Conservation (phyloP, 2,329 filamentous ascomycete species). For the Chrysoporthe austroafricana region DNA sequence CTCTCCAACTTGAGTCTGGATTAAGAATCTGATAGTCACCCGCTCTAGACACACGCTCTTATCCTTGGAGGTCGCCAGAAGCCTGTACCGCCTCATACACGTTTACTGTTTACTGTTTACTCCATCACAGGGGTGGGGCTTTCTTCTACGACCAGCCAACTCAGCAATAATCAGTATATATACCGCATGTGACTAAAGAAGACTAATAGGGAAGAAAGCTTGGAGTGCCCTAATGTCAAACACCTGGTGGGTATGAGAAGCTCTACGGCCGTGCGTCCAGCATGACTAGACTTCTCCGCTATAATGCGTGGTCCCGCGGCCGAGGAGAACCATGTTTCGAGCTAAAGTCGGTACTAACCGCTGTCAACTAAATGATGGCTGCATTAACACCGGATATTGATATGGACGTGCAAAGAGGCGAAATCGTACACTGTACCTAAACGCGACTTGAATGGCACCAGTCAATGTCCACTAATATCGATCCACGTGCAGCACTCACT, state of each 20-base stretch:
- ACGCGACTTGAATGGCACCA: background rate
- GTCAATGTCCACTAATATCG: background rate
- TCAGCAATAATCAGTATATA: background rate
- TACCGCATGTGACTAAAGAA: background rate
- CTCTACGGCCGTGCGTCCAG: conserved; percentile 1
- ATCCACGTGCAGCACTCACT: background rate
- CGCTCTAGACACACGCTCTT: background rate
- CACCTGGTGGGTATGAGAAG: background rate
- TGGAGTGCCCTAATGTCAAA: background rate
- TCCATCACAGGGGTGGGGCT: background rate
- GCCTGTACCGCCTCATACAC: background rate
- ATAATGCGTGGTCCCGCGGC: background rate
- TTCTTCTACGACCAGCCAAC: background rate
- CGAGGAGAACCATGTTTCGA: too few species aligned
- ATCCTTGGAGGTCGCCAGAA: background rate
- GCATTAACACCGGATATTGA: background rate
- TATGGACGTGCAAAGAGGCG: background rate
- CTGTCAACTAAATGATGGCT: background rate
- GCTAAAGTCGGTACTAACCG: conserved; percentile 5
- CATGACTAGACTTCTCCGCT: background rate
- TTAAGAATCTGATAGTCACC: background rate
- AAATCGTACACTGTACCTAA: background rate
- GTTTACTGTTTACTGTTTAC: background rate
- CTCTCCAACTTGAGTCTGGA: background rate
- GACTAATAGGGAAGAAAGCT: background rate